Conservation (phyloP, 139 green algal genomes). For the Edaphochlamys debaryana region DNA sequence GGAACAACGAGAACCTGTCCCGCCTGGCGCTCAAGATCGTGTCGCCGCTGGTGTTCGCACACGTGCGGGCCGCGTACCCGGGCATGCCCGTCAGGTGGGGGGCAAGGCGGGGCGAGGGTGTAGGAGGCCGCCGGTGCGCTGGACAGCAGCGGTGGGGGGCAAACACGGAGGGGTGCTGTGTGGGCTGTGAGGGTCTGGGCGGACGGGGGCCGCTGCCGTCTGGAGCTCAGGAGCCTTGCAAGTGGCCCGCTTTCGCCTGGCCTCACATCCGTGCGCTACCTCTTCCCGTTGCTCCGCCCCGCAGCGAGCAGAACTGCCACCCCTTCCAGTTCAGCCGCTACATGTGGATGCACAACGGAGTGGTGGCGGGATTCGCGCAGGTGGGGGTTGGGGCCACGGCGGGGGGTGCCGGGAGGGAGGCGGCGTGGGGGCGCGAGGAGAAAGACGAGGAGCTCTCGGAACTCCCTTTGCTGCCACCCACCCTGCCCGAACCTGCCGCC, state of each 20-base stretch:
- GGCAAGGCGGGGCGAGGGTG: no score
- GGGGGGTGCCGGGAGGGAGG: background rate
- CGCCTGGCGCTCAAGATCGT: conserved; percentile 92
- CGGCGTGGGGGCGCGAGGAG: no score
- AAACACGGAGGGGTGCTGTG: no score
- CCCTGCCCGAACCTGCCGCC: no score
- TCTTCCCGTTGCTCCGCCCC: background rate
- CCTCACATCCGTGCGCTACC: no score
- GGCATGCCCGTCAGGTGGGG: conserved; percentile 90
- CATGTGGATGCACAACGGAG: conserved; percentile 98
- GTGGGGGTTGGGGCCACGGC: background rate
- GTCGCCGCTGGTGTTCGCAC: conserved; percentile 91
- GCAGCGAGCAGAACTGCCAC: conserved; percentile 76
- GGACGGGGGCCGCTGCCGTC: no score
- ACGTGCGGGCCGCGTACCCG: conserved; percentile 93
- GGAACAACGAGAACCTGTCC: conserved; percentile 98
- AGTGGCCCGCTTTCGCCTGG: no score
- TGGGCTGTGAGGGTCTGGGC: no score
- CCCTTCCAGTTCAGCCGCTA: conserved; percentile 90
- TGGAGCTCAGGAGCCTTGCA: no score
- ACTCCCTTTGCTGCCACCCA: no score
- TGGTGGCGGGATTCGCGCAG: conserved; percentile 85
- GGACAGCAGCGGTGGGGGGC: background rate
- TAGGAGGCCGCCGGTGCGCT: no score
- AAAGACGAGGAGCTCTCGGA: no score